phyloP scores from a whole-genome alignment of 495 filamentous ascomycete species.

The Penicillium malachiteum region DNA sequence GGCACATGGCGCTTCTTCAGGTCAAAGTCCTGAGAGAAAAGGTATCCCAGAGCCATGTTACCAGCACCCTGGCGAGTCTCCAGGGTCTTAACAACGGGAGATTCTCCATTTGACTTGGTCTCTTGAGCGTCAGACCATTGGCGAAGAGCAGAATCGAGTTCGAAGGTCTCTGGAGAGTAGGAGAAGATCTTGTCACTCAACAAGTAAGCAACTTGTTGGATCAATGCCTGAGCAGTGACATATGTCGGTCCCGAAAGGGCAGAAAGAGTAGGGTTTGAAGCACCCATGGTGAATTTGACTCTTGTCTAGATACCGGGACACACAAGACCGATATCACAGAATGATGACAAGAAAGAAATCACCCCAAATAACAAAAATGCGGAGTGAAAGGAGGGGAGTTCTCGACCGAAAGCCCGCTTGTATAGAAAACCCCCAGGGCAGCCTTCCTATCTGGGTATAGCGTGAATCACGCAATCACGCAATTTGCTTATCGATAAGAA shows the following conservation, averaged over 20 bases:
- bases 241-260: constrained; percentile 87
- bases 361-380: constrained; percentile 18
- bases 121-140: constrained; percentile 66
- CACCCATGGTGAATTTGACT: constrained; percentile 35
- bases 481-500: constrained; percentile 39
- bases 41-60: constrained; percentile 89
- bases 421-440: constrained; percentile 39
- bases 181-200: constrained; percentile 96
- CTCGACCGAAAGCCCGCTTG: constrained; percentile 12
- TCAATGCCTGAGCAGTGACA: constrained; percentile 82
- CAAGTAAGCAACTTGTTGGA: constrained; percentile 92
- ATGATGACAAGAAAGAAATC: constrained; percentile 24
- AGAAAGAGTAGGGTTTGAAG: constrained; percentile 39
- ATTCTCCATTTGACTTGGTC: constrained; percentile 76
- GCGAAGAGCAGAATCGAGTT: constrained; percentile 77
- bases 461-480: constrained; percentile 40
- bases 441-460: constrained; percentile 37
- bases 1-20: constrained; percentile 86
- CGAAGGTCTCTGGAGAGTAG: constrained; percentile 90
- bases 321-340: constrained; percentile 22
- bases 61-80: constrained; percentile 89
- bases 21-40: constrained; percentile 95
- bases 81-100: constrained; percentile 72
- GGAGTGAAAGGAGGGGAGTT: constrained; percentile 22
- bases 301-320: constrained; percentile 30